phyloP scores from a whole-genome alignment of 2,329 filamentous ascomycete genomes.

The Trichoderma semiorbis region DNA sequence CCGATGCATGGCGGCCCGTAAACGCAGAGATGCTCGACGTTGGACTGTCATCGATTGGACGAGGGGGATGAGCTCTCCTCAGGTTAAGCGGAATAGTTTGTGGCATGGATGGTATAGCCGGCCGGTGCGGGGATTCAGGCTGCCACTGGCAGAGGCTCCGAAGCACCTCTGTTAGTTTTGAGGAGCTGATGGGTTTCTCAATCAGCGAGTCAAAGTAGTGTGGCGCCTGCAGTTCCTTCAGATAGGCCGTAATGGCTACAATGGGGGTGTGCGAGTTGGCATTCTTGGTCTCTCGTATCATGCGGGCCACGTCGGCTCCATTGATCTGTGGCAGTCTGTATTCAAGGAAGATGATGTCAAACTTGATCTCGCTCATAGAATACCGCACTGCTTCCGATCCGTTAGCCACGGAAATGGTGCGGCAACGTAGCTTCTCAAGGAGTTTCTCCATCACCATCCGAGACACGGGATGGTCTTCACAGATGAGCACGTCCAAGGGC shows the following conservation, averaged over 20 bases:
- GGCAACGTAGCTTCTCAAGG: slow-evolving; percentile 89
- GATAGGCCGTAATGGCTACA: slow-evolving; percentile 91
- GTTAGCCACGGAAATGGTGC: slow-evolving; percentile 86
- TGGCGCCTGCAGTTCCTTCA: slow-evolving; percentile 93
- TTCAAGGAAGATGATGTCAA: slow-evolving; percentile 98
- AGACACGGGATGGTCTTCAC: slow-evolving; percentile 95
- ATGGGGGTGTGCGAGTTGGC: slow-evolving; percentile 92
- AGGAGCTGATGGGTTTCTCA: slow-evolving; percentile 92
- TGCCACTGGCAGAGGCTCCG: slow-evolving; percentile 92
- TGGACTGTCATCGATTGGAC: slow-evolving; percentile 69
- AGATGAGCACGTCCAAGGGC: slow-evolving; percentile 89
- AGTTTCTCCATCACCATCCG: slow-evolving; percentile 98
- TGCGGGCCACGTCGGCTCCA: slow-evolving; percentile 90
- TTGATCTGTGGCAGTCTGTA: slow-evolving; percentile 94
- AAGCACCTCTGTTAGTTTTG: slow-evolving; percentile 85
- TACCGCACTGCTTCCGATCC: slow-evolving; percentile 90
- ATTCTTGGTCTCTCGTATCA: slow-evolving; percentile 97
- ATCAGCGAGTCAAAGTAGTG: slow-evolving; percentile 95
- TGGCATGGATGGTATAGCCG: slow-evolving; percentile 45
- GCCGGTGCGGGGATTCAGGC: slow-evolving; percentile 56
- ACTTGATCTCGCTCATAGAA: slow-evolving; percentile 95
- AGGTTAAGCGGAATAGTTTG: slow-evolving; percentile 62
- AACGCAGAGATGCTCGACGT: slow-evolving; percentile 74
- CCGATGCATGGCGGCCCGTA: slow-evolving; percentile 66
- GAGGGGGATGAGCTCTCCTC: slow-evolving; percentile 58